Evolutionary conservation across 163 green algal genomes (phyloP), one percentile per base, ranked within the genome.

Genomic region (Chlamydomonas reinhardtii): DNA sequence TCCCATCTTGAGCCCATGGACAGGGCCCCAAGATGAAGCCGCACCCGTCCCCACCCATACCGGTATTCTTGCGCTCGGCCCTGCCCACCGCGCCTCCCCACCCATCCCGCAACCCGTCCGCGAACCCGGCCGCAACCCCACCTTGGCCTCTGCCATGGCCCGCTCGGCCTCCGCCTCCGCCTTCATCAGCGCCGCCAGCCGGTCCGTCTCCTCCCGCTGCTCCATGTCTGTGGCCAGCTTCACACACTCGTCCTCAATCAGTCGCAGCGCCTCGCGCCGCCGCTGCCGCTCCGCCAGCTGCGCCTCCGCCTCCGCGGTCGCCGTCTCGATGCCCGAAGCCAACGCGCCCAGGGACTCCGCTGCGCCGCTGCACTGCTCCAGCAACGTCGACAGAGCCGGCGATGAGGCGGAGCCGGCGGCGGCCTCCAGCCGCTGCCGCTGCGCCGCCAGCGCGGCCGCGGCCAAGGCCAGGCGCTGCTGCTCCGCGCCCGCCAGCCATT

Each of bases 161-260:
- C 70, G 32, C 80, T 86, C 54, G 56, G 54, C 69, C 56, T 74
- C 80, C 69, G 69, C 80, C 70, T 86, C 80, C 29, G 69, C 80
- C 80, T 25, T 29, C 80, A 86, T 86, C 4, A 86, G 31, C 54
- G 25, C 22, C 54, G 70, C 70, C 80, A 86, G 56, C 17, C 70
- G 69, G 16, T 86, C 80, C 34, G 80, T 86, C 80, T 86, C 80
- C 80, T 86, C 80, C 15, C n/a, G 54, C 70, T 59, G 70, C 56
- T 71, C 80, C 80, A 86, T 79, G n/a, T 86, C 80, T 54, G 79
- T 70, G 27, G 80, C 80, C 80, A 86, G 70, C 69, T 32, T 59
- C 16, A 86, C 80, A 20, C 80, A 86, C 80, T 86, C 80, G 4
- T 80, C 70, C 80, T 86, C 80, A 14, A 86, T 86, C 80, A 86